A percentile compares a stretch with the other conserved stretches of the same genome.
Evolutionary conservation across 345 rosid genomes (phyloP).

Genomic region (Pugionium dolabratum): DNA sequence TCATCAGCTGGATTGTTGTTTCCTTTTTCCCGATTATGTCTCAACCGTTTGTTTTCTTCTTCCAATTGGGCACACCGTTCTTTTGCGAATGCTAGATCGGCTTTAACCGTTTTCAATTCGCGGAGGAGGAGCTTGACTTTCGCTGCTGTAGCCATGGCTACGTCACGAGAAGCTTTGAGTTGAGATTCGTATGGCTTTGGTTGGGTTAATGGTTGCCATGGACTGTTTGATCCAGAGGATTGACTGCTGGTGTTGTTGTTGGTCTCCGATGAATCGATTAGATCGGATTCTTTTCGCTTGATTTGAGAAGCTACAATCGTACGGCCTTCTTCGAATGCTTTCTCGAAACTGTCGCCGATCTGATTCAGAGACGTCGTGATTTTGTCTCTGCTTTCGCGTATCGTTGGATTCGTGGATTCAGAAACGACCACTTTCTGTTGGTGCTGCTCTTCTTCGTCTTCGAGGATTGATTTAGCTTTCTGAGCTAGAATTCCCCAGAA

Average conservation of each 20-base stretch:
- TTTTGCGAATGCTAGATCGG: slow-evolving; percentile 88
- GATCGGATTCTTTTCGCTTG: slow-evolving; percentile 58
- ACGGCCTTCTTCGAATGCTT: slow-evolving; percentile 86
- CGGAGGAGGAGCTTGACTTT: slow-evolving; percentile 97
- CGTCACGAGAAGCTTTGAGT: slow-evolving; percentile 99
- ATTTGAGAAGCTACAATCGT: slow-evolving; percentile 75
- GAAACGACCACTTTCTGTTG: slow-evolving; percentile 26
- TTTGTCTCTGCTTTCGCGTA: slow-evolving; percentile 71
- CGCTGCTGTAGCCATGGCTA: slow-evolving; percentile 99
- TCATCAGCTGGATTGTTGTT: slow-evolving; percentile 75
- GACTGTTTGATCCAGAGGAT: slow-evolving; percentile 43
- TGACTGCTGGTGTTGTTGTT: slow-evolving; percentile 26
- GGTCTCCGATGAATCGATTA: slow-evolving; percentile 37
- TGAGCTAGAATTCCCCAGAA: slow-evolving; percentile 88
- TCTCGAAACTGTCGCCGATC: slow-evolving; percentile 84
- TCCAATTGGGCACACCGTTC: slow-evolving; percentile 85
- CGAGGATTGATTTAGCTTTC: slow-evolving; percentile 77
- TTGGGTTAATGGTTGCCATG: slow-evolving; percentile 52
- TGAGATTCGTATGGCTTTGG: slow-evolving; percentile 65
- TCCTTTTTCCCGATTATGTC: slow-evolving; percentile 85
- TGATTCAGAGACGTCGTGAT: slow-evolving; percentile 77
- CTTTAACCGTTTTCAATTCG: slow-evolving; percentile 90
- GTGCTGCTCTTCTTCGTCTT: slow-evolving; percentile 54
- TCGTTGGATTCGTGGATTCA: slow-evolving; percentile 49
- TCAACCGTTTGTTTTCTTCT: slow-evolving; percentile 81